Evolutionary conservation across 306 rosid species (phyloP).

Genomic region (Medicago lupulina): DNA sequence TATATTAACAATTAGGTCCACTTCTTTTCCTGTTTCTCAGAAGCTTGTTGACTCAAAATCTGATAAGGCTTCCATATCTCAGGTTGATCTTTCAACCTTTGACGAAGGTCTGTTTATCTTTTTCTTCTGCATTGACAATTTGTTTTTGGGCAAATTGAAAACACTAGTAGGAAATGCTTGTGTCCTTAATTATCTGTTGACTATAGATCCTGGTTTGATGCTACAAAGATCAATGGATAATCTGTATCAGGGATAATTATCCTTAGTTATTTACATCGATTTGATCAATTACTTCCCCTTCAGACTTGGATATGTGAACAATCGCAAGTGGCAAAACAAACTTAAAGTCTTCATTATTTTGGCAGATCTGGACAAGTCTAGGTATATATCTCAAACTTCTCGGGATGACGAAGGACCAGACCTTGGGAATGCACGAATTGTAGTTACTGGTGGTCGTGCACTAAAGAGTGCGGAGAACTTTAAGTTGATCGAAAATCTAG

Average conservation of each 20-base stretch:
- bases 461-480: conserved; percentile 92
- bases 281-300: conserved; percentile 10
- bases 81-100: conserved; percentile 93
- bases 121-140: conserved; percentile 39
- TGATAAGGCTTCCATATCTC: conserved; percentile 69
- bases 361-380: conserved; percentile 75
- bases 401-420: conserved; percentile 83
- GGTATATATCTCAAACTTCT: conserved; percentile 68
- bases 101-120: conserved; percentile 71
- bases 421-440: conserved; percentile 89
- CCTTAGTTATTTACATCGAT: conserved; percentile 30
- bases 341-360: conserved; percentile 1
- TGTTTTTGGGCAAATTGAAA: conserved; percentile 32
- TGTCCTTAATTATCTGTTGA: background rate
- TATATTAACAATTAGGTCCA: conserved; percentile 80
- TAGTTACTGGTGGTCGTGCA: conserved; percentile 87
- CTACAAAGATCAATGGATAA: conserved; percentile 38
- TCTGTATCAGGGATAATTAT: conserved; percentile 29
- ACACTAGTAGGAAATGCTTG: conserved; percentile 19
- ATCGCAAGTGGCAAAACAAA: conserved; percentile 1
- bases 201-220: conserved; percentile 31
- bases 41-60: conserved; percentile 58
- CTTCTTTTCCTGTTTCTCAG: conserved; percentile 70
- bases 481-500: conserved; percentile 88
- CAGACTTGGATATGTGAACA: conserved; percentile 36